Percentiles rank a stretch among this genome's conserved stretches.
These are phyloP conservation scores for Wallacemonas sp. DNA, from an alignment of 208 protist species.

Conservation along the genomic window DNA sequence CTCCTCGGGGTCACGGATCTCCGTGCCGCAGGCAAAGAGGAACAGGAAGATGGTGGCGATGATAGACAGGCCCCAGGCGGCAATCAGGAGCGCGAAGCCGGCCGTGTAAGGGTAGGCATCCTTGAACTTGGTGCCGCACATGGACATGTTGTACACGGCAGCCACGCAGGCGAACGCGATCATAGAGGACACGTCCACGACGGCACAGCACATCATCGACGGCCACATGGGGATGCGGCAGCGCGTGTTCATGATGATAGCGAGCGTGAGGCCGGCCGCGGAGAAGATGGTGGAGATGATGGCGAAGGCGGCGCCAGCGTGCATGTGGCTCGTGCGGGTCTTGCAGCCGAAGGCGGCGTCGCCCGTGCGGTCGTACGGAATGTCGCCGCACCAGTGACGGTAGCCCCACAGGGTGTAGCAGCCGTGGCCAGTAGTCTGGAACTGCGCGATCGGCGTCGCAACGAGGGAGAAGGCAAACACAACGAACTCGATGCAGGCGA, in stretches of 20 bases:
- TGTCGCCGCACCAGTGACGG: slow-evolving; percentile 19
- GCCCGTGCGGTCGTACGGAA: slow-evolving; percentile 22
- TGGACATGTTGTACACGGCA: slow-evolving; percentile 37
- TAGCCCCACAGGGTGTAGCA: slow-evolving; percentile 38
- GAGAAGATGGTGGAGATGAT: slow-evolving; percentile 24
- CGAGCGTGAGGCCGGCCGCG: slow-evolving; percentile 11
- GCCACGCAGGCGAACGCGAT: slow-evolving; percentile 52
- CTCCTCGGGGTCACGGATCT: slow-evolving; percentile 13
- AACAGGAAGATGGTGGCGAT: slow-evolving; percentile 21
- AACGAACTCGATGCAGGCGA: slow-evolving; percentile 26
- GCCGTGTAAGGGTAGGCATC: slow-evolving; percentile 21
- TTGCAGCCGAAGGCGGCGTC: slow-evolving; percentile 26
- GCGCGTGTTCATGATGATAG: slow-evolving; percentile 23
- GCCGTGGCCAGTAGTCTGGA: slow-evolving; percentile 10
- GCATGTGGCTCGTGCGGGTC: slow-evolving; percentile 20
- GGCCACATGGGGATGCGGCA: slow-evolving; percentile 16
- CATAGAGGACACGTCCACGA: slow-evolving; percentile 15
- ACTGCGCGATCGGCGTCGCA: slow-evolving; percentile 25
- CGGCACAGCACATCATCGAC: neutral
- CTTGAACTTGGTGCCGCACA: slow-evolving; percentile 31
- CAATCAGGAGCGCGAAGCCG: slow-evolving; percentile 27
- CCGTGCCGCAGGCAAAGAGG: slow-evolving; percentile 20
- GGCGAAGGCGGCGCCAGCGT: slow-evolving; percentile 18
- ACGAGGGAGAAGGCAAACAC: slow-evolving; percentile 20
- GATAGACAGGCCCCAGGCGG: slow-evolving; percentile 21